phyloP scores from a whole-genome alignment of 768 basidiomycete species.

The Russula compacta region DNA sequence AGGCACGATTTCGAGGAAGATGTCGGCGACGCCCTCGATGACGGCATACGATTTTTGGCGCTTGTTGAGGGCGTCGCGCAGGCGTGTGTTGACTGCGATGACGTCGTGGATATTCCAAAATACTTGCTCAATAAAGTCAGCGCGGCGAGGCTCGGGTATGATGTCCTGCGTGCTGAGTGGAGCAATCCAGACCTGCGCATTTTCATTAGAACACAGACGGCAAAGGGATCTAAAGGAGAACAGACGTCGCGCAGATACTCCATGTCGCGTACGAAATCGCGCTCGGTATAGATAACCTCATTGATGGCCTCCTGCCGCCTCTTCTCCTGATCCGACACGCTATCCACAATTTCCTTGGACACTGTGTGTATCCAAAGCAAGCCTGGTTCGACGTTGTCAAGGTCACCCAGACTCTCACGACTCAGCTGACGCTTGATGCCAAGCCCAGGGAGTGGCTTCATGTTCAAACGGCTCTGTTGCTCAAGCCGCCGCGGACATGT shows the following conservation, averaged over 20 bases:
- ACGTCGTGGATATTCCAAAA: slow-evolving; percentile 98
- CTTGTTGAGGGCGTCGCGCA: slow-evolving; percentile 92
- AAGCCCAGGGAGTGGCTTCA: slow-evolving; percentile 87
- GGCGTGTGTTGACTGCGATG: slow-evolving; percentile 77
- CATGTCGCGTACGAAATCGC: slow-evolving; percentile 96
- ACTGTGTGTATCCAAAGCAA: slow-evolving; percentile 96
- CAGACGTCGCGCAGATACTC: slow-evolving; percentile 94
- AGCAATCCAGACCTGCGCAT: slow-evolving; percentile 72
- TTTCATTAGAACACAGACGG: not conserved
- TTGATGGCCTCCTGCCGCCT: slow-evolving; percentile 97
- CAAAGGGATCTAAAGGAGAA: slow-evolving; percentile 5
- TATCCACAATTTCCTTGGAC: slow-evolving; percentile 86
- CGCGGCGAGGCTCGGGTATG: slow-evolving; percentile 65
- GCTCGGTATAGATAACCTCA: slow-evolving; percentile 89
- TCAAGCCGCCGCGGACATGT: slow-evolving; percentile 91
- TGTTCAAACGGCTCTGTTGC: slow-evolving; percentile 88
- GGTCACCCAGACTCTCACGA: slow-evolving; percentile 70
- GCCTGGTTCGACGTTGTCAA: slow-evolving; percentile 60
- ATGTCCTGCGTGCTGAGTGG: slow-evolving; percentile 69
- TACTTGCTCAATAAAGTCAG: slow-evolving; percentile 85
- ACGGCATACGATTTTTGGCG: slow-evolving; percentile 93
- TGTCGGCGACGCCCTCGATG: slow-evolving; percentile 86
- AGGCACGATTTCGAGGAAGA: slow-evolving; percentile 78
- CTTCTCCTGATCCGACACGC: slow-evolving; percentile 89
- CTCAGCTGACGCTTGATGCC: slow-evolving; percentile 62